Base-by-base conservation (phyloP, 2,329 filamentous ascomycete species). In the Diaporthe citriasiana region DNA sequence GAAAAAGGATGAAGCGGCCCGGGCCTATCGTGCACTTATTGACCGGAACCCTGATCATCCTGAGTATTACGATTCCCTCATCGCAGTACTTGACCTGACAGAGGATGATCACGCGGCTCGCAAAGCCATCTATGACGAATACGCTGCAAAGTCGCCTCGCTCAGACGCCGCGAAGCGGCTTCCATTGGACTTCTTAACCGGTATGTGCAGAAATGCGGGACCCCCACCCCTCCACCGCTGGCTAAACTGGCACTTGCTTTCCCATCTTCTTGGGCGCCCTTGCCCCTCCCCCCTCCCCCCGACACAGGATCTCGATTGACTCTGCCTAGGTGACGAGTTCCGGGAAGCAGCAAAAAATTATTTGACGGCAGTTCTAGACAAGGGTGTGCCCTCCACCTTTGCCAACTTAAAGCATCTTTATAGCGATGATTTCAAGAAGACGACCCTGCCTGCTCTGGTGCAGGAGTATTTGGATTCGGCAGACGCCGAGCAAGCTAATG, bases 331-430 rank as follows among this genome's bases (percentile, higher is more conserved):
- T 6, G 92, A 97, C 56, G 91, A 92, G 6, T 99, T 99, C 85
- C 90, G 89, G 80, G 84, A 91, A 78, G 92, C 94, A 33, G 95
- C 93, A 10, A 92, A 95, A 81, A 84, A 86, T 30, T 99, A 99
- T 82, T 83, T 99, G 75, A 89, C 92, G 68, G 88, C 93, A 40
- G 97, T 97, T 93, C 88, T 99, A 73, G 92, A 93, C 83, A 97
- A 96, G 84, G 97, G 96, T 15, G 94, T 98, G 5, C 96, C 97
- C 1, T 99, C 97, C 3, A 95, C 96, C 4, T 99, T 99, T 83
- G 95, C 95, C 47, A 99, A 98, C 83, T 89, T 99, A 75, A 99
- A 99, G 86, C 92, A 97, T 77, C 89, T 99, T 30, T 99, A 98
- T 85, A 88, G 88, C 19, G 92, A 98, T 81, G 78, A 89, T 0